Evolutionary conservation across 2,329 filamentous ascomycete species (phyloP).

Genomic region (Elsinoe australis): DNA sequence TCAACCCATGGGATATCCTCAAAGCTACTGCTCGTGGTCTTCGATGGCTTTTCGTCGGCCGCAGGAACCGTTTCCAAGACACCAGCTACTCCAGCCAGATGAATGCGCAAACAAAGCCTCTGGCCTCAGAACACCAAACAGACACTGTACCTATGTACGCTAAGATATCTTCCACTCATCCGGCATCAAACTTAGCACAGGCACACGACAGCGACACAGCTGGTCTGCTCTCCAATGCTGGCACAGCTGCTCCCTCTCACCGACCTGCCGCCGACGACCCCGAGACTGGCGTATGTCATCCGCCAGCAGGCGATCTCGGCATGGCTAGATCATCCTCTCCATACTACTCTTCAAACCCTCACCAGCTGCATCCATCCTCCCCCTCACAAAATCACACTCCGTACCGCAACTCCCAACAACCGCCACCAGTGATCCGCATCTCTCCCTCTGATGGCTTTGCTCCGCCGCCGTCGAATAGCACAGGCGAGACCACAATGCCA

Average conservation of each 20-base stretch:
- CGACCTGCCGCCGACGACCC: not conserved
- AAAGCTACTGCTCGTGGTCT: slow-evolving; percentile 72
- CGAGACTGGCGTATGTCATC: not conserved
- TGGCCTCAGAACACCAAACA: not conserved
- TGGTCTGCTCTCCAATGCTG: slow-evolving; percentile 17
- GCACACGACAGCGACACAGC: slow-evolving; percentile 14
- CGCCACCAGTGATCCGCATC: slow-evolving; percentile 2
- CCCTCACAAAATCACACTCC: not conserved
- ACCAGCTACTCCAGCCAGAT: slow-evolving; percentile 30
- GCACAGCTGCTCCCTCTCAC: not conserved
- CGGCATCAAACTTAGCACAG: not conserved
- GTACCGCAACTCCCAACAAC: not conserved
- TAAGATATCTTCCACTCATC: slow-evolving; percentile 1
- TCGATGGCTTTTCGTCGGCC: slow-evolving; percentile 72
- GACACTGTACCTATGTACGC: slow-evolving; percentile 9
- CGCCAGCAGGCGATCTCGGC: not conserved
- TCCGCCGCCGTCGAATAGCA: not conserved
- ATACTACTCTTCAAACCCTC: not conserved
- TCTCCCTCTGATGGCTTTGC: slow-evolving; percentile 8
- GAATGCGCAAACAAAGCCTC: slow-evolving; percentile 3
- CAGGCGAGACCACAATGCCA: slow-evolving; percentile 8
- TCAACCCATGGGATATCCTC: slow-evolving; percentile 75
- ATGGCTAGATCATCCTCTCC: not conserved
- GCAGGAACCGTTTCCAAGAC: slow-evolving; percentile 48
- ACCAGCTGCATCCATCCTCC: not conserved